Evolutionary conservation across 495 filamentous ascomycete species (phyloP).

Genomic region (Penicillium paxilli): DNA sequence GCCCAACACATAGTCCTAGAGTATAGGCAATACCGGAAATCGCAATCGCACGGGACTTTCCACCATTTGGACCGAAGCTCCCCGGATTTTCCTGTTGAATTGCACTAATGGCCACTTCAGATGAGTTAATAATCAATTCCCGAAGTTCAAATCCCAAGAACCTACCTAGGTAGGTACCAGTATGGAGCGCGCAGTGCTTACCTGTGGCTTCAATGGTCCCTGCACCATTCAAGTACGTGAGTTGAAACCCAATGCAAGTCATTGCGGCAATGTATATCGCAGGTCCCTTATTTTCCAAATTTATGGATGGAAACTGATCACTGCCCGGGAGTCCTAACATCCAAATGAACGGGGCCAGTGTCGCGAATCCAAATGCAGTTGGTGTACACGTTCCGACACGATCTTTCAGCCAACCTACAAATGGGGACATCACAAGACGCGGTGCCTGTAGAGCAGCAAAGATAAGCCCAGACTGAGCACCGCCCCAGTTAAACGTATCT

Average conservation of each 20-base stretch:
- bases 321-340: constrained; percentile 7
- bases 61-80: constrained; percentile 1
- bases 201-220: constrained; percentile 1
- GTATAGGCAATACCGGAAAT: constrained; percentile 3
- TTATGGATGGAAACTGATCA: constrained; percentile 1
- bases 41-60: background rate
- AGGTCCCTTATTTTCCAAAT: background rate
- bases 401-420: constrained; percentile 9
- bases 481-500: constrained; percentile 13
- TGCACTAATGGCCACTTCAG: background rate
- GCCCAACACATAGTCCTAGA: constrained; percentile 2
- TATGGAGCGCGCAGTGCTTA: background rate
- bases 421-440: background rate
- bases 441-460: constrained; percentile 16
- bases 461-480: constrained; percentile 10
- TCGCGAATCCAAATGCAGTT: constrained; percentile 5
- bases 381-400: constrained; percentile 9
- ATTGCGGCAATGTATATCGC: background rate
- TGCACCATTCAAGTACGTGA: background rate
- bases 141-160: too few relatives aligned
- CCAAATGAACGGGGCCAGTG: constrained; percentile 5
- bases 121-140: background rate
- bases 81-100: background rate
- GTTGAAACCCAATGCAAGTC: background rate
- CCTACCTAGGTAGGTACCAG: too few relatives aligned